phyloP scores from a whole-genome alignment of 805 yeast species.

The Pichia pseudocactophila region DNA sequence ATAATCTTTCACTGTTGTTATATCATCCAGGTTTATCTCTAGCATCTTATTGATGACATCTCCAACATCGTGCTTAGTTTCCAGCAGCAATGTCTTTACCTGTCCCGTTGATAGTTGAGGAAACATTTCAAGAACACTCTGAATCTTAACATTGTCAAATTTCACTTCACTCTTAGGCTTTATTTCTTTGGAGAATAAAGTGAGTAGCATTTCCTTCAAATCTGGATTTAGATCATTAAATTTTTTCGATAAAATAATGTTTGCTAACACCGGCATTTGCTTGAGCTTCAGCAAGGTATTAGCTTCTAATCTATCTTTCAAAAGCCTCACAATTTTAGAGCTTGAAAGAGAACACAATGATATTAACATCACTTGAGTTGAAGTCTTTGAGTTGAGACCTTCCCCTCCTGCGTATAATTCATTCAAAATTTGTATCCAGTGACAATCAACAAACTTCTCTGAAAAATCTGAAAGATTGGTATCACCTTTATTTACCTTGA shows the following conservation, averaged over 20 bases:
- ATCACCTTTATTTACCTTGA: constrained; percentile 13
- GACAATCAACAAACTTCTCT: constrained; percentile 42
- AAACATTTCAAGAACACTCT: constrained; percentile 46
- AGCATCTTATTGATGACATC: constrained; percentile 47
- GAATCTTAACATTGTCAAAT: constrained; percentile 31
- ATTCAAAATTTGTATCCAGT: constrained; percentile 57
- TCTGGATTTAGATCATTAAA: constrained; percentile 43
- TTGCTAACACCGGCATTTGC: constrained; percentile 44
- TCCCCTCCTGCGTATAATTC: constrained; percentile 47
- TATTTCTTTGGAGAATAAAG: constrained; percentile 25
- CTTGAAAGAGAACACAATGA: constrained; percentile 43
- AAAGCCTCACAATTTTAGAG: constrained; percentile 32
- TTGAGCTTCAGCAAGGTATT: constrained; percentile 33
- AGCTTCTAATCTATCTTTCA: constrained; percentile 38
- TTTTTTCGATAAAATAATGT: constrained; percentile 40
- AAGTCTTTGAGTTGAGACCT: constrained; percentile 38
- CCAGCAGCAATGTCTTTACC: constrained; percentile 39
- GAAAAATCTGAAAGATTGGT: constrained; percentile 31
- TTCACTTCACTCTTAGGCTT: not conserved
- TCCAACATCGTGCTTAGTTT: constrained; percentile 46
- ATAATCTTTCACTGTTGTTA: constrained; percentile 27
- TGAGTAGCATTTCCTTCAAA: constrained; percentile 41
- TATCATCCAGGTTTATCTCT: constrained; percentile 45
- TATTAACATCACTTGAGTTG: constrained; percentile 43
- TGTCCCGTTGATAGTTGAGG: constrained; percentile 48